Conservation (phyloP, 352 stramenopile genomes). For the Globisporangium spinosum region DNA sequence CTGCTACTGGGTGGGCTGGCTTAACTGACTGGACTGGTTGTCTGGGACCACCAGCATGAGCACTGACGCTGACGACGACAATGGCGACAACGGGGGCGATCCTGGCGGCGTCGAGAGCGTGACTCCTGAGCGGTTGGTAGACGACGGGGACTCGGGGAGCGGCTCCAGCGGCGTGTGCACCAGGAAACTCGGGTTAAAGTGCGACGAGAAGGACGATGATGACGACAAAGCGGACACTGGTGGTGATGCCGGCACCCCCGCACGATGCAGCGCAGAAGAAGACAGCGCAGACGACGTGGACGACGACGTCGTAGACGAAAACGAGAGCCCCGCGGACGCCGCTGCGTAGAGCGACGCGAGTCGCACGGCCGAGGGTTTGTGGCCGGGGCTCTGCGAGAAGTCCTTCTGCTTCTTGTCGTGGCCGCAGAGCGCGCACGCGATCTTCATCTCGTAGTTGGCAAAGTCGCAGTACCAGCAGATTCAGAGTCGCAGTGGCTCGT, state of each 20-base stretch:
- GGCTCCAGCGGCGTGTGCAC: conserved; percentile 16
- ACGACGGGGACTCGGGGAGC: conserved; percentile 19
- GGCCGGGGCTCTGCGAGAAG: conserved; percentile 17
- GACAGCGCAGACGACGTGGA: not conserved
- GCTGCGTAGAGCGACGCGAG: conserved; percentile 27
- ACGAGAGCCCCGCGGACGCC: conserved; percentile 32
- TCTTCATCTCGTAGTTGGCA: conserved; percentile 59
- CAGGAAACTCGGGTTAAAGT: conserved; percentile 17
- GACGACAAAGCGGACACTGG: not conserved
- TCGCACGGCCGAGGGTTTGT: conserved; percentile 27
- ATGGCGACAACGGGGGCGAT: conserved; percentile 4
- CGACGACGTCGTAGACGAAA: conserved; percentile 23
- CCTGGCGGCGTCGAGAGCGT: conserved; percentile 9
- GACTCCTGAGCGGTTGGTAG: conserved; percentile 3
- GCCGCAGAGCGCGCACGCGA: conserved; percentile 41
- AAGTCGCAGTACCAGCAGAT: conserved; percentile 55
- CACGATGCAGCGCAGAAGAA: not conserved
- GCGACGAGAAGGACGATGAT: not conserved
- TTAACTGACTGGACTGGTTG: not conserved
- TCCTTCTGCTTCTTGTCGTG: conserved; percentile 35
- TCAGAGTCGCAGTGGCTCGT: conserved; percentile 49
- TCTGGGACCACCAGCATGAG: not conserved
- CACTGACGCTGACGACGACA: not conserved
- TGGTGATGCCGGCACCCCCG: conserved; percentile 15
- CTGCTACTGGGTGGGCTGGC: not conserved